These are phyloP conservation scores for Maudiozyma pseudohumilis DNA, from an alignment of 805 yeast species.

Conservation along the genomic window DNA sequence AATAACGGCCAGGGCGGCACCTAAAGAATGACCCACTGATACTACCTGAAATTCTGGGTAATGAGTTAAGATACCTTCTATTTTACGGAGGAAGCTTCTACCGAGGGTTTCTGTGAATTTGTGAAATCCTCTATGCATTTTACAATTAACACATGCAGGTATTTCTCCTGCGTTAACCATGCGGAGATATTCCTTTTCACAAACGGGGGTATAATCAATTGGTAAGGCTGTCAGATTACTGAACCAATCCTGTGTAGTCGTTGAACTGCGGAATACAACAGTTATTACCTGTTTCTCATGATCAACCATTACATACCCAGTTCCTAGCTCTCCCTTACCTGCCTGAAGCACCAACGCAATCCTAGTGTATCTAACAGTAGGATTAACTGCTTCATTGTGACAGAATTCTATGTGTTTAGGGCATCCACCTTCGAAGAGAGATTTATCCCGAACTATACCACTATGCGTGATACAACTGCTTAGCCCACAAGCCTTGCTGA, in stretches of 20 bases:
- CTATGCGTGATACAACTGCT: constrained; percentile 29
- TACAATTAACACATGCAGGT: constrained; percentile 39
- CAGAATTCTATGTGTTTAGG: constrained; percentile 27
- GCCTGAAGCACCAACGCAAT: constrained; percentile 35
- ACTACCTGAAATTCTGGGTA: constrained; percentile 42
- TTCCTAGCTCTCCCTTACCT: constrained; percentile 38
- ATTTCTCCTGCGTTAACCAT: constrained; percentile 16
- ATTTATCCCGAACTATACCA: constrained; percentile 15
- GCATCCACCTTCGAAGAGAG: constrained; percentile 28
- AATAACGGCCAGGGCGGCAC: constrained; percentile 59
- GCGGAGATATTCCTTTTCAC: constrained; percentile 17
- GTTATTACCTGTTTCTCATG: constrained; percentile 34
- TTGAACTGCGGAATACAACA: constrained; percentile 55
- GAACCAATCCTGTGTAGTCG: constrained; percentile 50
- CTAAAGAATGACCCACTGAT: constrained; percentile 67
- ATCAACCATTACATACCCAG: constrained; percentile 48
- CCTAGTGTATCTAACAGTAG: constrained; percentile 24
- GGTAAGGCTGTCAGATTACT: constrained; percentile 45
- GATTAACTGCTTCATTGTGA: constrained; percentile 16
- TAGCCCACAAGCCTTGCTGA: constrained; percentile 28
- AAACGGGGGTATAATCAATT: constrained; percentile 38
- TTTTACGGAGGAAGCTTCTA: constrained; percentile 29
- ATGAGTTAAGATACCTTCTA: constrained; percentile 28
- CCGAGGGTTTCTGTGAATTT: constrained; percentile 36
- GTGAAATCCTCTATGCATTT: constrained; percentile 58